A percentile compares a stretch with the other conserved stretches of the same genome.
phyloP scores from a whole-genome alignment of 352 stramenopile genomes.

The Saprolegnia parasitica region DNA sequence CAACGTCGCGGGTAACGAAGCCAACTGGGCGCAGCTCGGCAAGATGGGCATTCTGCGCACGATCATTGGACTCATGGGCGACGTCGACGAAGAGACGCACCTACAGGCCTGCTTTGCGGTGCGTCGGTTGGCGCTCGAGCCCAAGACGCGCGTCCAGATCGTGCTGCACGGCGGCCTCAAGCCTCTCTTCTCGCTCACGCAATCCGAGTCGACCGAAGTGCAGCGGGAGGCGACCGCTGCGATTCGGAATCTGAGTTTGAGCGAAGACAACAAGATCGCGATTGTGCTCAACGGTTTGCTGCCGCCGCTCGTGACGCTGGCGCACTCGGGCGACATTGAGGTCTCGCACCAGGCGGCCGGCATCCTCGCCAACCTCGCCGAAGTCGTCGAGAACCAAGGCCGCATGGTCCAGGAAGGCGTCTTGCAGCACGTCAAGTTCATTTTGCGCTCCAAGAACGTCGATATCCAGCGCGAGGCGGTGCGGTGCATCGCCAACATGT shows the following conservation, averaged over 20 bases:
- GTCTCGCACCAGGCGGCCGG: constrained; percentile 87
- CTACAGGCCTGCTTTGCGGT: constrained; percentile 91
- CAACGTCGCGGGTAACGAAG: constrained; percentile 89
- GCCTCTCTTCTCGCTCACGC: constrained; percentile 82
- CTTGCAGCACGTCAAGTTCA: constrained; percentile 95
- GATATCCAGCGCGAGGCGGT: constrained; percentile 93
- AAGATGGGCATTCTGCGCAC: constrained; percentile 84
- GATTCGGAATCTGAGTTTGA: constrained; percentile 89
- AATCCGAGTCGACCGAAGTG: constrained; percentile 87
- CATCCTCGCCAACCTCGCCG: constrained; percentile 91
- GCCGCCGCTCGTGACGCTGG: constrained; percentile 77
- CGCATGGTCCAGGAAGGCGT: constrained; percentile 93
- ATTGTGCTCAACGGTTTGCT: constrained; percentile 86
- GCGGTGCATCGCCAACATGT: constrained; percentile 93
- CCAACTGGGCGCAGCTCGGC: constrained; percentile 81
- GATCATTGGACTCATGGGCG: constrained; percentile 80
- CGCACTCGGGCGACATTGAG: constrained; percentile 88
- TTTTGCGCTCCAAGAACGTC: constrained; percentile 87
- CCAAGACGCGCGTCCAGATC: constrained; percentile 88
- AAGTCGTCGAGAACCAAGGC: constrained; percentile 93
- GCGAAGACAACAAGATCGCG: constrained; percentile 90
- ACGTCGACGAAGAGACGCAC: constrained; percentile 90
- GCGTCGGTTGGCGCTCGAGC: constrained; percentile 86
- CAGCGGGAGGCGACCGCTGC: constrained; percentile 89
- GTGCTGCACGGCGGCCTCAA: constrained; percentile 89